Evolutionary conservation across 371 early-diverging fungal genomes (phyloP), one percentile per base, ranked within the genome.

Genomic region (Apophysomyces sp.): DNA sequence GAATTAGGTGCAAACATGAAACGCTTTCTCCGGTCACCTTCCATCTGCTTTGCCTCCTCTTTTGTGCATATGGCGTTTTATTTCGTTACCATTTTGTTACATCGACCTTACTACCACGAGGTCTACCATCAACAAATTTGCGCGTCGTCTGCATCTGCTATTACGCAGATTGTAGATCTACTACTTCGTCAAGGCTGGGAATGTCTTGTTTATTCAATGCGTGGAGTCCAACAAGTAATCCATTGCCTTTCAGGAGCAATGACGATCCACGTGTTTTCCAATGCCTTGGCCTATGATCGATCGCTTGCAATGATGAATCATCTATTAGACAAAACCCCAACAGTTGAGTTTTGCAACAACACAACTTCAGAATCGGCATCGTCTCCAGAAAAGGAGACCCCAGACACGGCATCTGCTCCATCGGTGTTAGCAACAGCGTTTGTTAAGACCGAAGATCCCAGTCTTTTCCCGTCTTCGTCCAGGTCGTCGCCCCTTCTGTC

Each of bases 181-280:
- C 30, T 78, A 3, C 32, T 78, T 2, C 58, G 62, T 36, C 65
- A 65, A 11, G 76, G 74, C 2, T 37, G 68, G 40, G 74, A 68
- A 51, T 69, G 72, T 52, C 62, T 79, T 31, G 70, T 76, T 67
- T 76, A 76, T 56, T 66, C 74, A 1, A 62, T 79, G n/a, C 69
- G 79, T 31, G 79, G 79, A 0, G 65, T 76, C 0, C 79, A 76
- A 18, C 73, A 79, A 53, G 68, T 72, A 3, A 54, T 79, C 12
- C 72, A 79, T 44, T 79, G 72, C 53, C 34, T 79, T 8, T 70
- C 79, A 3, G 74, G 76, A 2, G 74, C 79, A 0, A 57, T 69
- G 3, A 74, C 79, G 1, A 37, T 78, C 1, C 75, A 73, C 34
- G 56, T 63, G 12, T 62, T 55, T 30, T 58, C 58, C 13, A 64